Evolutionary conservation across 202 grass and related monocot species (phyloP), one percentile per base, ranked within the genome.

Genomic region (Bolboschoenoplectus hybrid): DNA sequence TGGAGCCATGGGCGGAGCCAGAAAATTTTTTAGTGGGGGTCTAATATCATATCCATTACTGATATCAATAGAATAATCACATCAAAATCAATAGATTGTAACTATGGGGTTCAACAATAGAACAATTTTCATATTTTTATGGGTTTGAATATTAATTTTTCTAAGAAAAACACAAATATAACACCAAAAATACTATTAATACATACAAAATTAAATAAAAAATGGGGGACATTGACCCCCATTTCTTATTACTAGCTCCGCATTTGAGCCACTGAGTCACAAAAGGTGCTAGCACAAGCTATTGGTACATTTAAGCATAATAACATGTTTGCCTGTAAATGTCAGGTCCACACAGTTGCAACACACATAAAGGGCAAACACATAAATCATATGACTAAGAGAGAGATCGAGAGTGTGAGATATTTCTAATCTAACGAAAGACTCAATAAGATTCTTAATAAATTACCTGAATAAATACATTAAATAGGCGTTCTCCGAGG

Each of bases 401-500:
- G 32, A 76, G 20, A 74, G 45, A 17, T 14, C 13, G 47, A 76
- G 32, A 17, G 20, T 2, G 6, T 26, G n/a, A n/a, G n/a, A n/a
- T n/a, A 62, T 85, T 53, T 83, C 12, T 17, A 38, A 9, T 57
- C 52, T 58, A 39, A 58, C 34, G 38, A 38, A 77, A 77, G 12
- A 32, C 26, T 56, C 12, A 45, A 77, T 35, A 38, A 77, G 38
- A 56, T 56, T 77, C 26, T 77, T 77, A 38, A 75, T 3, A 39
- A 85, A 36, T 49, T 90, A 98, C 96, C 89, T 98, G 96, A 89
- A 98, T 94, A 81, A 94, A 91, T 17, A 94, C 90, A 79, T 98
- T 94, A 81, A 98, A 98, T 85, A 91, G 87, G 86, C 96, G 92
- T 80, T 95, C 89, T 26, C 96, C 96, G 68, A 95, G 87, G 79